Percentiles rank a stretch among this genome's conserved stretches.
Conservation (phyloP, 768 basidiomycete species). For the Mycena amicta region DNA sequence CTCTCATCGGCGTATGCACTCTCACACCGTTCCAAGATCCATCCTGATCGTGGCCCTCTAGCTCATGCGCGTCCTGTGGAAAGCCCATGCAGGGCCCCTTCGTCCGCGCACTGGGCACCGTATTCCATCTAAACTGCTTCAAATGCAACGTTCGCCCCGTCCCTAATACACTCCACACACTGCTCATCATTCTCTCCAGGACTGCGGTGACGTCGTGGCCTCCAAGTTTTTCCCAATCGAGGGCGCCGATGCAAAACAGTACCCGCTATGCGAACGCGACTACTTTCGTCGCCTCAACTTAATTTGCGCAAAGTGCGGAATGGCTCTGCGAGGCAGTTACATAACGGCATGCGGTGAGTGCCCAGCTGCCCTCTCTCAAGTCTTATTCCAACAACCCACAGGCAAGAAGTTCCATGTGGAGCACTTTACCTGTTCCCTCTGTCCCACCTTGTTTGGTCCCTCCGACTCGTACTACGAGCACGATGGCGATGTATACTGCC, state of each 20-base stretch:
- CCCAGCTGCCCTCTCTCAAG: constrained; percentile 6
- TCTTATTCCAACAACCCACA: constrained; percentile 33
- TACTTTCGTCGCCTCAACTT: constrained; percentile 96
- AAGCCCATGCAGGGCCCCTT: constrained; percentile 92
- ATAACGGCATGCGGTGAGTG: constrained; percentile 94
- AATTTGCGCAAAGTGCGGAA: constrained; percentile 94
- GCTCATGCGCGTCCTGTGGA: constrained; percentile 76
- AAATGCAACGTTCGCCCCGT: constrained; percentile 81
- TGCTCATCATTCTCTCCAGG: constrained; percentile 57
- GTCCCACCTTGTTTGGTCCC: constrained; percentile 93
- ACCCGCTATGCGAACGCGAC: constrained; percentile 97
- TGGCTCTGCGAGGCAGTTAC: constrained; percentile 94
- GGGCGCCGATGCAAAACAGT: constrained; percentile 83
- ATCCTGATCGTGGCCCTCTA: constrained; percentile 36
- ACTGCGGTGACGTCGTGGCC: constrained; percentile 95
- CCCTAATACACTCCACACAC: constrained; percentile 9
- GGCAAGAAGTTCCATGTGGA: constrained; percentile 99
- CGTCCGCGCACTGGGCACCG: constrained; percentile 90
- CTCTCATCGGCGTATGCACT: constrained; percentile 43
- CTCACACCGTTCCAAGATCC: constrained; percentile 15
- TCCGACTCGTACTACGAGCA: constrained; percentile 99
- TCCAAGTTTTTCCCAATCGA: constrained; percentile 99
- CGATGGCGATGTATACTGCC: constrained; percentile 96
- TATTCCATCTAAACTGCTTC: constrained; percentile 98
- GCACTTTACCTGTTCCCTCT: constrained; percentile 98